Conservation (phyloP, 2,329 filamentous ascomycete genomes). For the Tolypocladium guangdongense region DNA sequence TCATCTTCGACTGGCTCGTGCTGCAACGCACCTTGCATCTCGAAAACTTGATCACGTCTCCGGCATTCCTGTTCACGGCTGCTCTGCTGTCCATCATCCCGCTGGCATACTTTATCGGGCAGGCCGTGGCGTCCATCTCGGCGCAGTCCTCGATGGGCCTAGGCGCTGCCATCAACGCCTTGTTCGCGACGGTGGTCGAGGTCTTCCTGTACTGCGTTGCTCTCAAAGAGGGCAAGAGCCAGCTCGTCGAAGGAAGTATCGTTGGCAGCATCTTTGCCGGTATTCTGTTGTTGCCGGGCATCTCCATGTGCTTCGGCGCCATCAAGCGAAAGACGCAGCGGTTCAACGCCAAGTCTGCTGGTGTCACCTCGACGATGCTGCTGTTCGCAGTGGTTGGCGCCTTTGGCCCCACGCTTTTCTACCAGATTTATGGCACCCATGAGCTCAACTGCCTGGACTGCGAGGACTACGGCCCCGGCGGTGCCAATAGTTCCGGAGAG, state of each 20-base stretch:
- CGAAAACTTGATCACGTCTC: conserved; percentile 64
- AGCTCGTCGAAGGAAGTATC: conserved; percentile 90
- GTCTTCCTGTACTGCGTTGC: conserved; percentile 97
- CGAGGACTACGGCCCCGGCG: conserved; percentile 29
- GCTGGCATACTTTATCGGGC: conserved; percentile 94
- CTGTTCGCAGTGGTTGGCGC: conserved; percentile 92
- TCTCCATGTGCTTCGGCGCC: conserved; percentile 98
- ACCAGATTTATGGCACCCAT: conserved; percentile 96
- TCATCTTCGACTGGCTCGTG: conserved; percentile 86
- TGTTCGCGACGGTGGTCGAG: conserved; percentile 95
- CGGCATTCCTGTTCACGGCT: conserved; percentile 76
- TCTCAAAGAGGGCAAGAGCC: conserved; percentile 80
- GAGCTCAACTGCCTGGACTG: conserved; percentile 76
- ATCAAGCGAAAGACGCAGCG: conserved; percentile 96
- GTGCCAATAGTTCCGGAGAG: conserved; percentile 21
- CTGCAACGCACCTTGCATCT: conserved; percentile 59
- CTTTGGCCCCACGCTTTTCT: conserved; percentile 93
- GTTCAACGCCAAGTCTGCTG: conserved; percentile 93
- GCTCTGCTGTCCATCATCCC: conserved; percentile 89
- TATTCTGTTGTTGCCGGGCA: conserved; percentile 82
- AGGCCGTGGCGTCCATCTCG: conserved; percentile 95
- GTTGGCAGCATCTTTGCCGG: conserved; percentile 97
- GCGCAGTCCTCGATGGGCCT: conserved; percentile 98
- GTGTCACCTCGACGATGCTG: conserved; percentile 95
- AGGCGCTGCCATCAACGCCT: conserved; percentile 92